Percentiles rank a stretch among this genome's conserved stretches.
Conservation (phyloP, 2,329 filamentous ascomycete species). For the Scorias spongiosa region DNA sequence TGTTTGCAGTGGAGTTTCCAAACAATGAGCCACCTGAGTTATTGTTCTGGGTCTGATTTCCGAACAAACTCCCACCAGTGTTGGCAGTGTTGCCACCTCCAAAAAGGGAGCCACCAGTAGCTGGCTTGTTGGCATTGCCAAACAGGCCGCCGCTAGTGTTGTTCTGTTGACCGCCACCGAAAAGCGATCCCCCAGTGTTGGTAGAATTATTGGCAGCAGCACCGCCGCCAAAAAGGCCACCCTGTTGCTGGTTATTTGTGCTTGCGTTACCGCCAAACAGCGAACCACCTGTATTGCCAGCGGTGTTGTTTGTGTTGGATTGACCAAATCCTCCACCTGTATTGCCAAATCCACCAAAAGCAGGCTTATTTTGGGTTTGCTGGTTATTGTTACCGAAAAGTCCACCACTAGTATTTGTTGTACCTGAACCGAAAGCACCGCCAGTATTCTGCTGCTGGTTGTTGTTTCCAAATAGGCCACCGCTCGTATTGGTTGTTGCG, state of each 20-base stretch:
- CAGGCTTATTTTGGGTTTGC: conserved; percentile 7
- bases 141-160: conserved; percentile 20
- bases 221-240: background rate
- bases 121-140: conserved; percentile 24
- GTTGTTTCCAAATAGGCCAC: conserved; percentile 19
- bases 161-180: conserved; percentile 7
- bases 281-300: conserved; percentile 3
- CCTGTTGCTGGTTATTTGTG: conserved; percentile 3
- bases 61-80: conserved; percentile 22
- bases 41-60: conserved; percentile 26
- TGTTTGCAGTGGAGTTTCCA: conserved; percentile 5
- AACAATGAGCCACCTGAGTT: conserved; percentile 19
- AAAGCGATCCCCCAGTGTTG: conserved; percentile 4
- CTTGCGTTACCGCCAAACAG: conserved; percentile 7
- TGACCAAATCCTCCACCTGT: background rate
- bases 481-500: conserved; percentile 11
- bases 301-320: background rate
- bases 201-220: conserved; percentile 8
- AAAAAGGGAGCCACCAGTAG: conserved; percentile 19
- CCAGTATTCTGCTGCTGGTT: conserved; percentile 2
- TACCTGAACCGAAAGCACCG: conserved; percentile 33
- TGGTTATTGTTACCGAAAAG: conserved; percentile 23
- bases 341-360: conserved; percentile 6
- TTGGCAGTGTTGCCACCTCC: conserved; percentile 14
- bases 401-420: conserved; percentile 11